Conservation (phyloP, 2,329 filamentous ascomycete genomes). For the Nemania bipapillata region DNA sequence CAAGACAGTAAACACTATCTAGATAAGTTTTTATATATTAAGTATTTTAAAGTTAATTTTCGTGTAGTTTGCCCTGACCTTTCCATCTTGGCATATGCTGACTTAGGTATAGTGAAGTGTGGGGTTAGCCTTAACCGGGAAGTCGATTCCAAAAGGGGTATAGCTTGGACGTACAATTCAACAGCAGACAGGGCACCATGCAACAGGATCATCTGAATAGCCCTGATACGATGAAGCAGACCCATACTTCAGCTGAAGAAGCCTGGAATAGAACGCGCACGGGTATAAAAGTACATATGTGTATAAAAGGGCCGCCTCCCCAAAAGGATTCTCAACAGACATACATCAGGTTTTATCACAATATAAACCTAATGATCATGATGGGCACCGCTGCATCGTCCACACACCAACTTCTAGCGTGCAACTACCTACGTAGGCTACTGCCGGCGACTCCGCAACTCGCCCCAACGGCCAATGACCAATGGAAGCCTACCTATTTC, state of each 20-base stretch:
- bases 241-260: conserved; percentile 11
- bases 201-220: conserved; percentile 1
- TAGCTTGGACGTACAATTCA: not conserved
- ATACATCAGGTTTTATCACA: not conserved
- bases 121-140: not conserved
- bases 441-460: not conserved
- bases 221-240: conserved; percentile 11
- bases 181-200: not conserved
- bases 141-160: not conserved
- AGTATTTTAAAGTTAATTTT: not conserved
- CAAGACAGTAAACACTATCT: no score
- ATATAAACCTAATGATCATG: not conserved
- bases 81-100: not conserved
- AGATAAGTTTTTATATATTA: no score
- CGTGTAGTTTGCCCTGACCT: no score
- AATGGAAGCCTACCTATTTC: not conserved
- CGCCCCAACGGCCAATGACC: not conserved
- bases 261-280: not conserved
- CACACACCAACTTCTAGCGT: not conserved
- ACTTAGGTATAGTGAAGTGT: not conserved
- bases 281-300: not conserved
- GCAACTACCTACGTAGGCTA: not conserved
- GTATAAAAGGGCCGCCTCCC: conserved; percentile 8
- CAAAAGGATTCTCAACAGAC: not conserved
- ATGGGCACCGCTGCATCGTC: not conserved